These are phyloP conservation scores for Rhodotorula sphaerocarpa DNA, from an alignment of 768 basidiomycete genomes.

Conservation along the genomic window DNA sequence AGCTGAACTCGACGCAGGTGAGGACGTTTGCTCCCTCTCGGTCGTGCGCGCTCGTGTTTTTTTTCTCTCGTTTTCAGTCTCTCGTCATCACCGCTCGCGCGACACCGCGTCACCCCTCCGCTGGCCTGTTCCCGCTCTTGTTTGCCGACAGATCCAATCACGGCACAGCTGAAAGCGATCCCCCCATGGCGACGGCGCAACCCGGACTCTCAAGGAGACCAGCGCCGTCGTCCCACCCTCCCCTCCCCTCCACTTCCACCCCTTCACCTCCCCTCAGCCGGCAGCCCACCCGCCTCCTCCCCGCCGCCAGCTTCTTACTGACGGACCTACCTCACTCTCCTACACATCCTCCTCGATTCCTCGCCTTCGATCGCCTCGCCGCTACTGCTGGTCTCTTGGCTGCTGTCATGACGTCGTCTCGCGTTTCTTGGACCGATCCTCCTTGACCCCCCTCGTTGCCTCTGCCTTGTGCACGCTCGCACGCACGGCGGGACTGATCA, in stretches of 20 bases:
- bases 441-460: slow-evolving; percentile 36
- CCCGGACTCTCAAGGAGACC: slow-evolving; percentile 13
- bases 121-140: not conserved
- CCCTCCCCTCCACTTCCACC: not conserved
- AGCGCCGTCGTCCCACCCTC: slow-evolving; percentile 5
- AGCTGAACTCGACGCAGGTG: slow-evolving; percentile 84
- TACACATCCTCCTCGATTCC: not conserved
- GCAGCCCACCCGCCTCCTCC: not conserved
- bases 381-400: slow-evolving; percentile 6
- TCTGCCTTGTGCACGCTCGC: slow-evolving; percentile 7
- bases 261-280: not conserved
- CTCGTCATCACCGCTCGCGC: not conserved
- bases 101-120: not conserved
- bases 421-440: not conserved
- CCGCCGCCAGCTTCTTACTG: too few species aligned
- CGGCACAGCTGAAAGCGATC: too few species aligned
- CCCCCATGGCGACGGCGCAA: not conserved
- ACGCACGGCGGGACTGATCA: slow-evolving; percentile 23
- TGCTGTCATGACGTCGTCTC: not conserved
- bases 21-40: too few species aligned
- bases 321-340: not conserved
- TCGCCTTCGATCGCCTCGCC: slow-evolving; percentile 11
- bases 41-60: too few species aligned
- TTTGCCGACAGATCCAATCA: too few species aligned
- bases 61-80: not conserved